A percentile compares a stretch with the other conserved stretches of the same genome.
phyloP scores from a whole-genome alignment of 2,329 filamentous ascomycete genomes.

The Sclerotinia subarctica region DNA sequence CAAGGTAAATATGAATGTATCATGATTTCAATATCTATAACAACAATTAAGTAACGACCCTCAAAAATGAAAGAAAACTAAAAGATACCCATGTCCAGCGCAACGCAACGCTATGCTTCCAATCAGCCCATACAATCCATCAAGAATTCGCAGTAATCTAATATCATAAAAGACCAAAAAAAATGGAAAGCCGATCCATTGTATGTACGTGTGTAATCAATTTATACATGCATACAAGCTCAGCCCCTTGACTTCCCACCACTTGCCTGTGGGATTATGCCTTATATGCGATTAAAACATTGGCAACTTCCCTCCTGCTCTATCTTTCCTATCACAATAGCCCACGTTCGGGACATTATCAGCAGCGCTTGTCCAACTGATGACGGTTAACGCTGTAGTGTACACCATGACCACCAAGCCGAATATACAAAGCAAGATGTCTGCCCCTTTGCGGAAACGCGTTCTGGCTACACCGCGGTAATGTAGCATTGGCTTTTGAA shows the following conservation, averaged over 20 bases:
- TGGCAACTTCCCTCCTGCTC: slow-evolving; percentile 8
- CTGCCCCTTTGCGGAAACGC: slow-evolving; percentile 63
- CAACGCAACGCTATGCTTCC: slow-evolving; percentile 16
- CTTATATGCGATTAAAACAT: not conserved
- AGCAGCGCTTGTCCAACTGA: slow-evolving; percentile 72
- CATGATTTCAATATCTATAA: not conserved
- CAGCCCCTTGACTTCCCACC: not conserved
- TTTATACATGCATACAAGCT: slow-evolving; percentile 12
- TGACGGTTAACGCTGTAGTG: slow-evolving; percentile 80
- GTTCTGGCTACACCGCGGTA: slow-evolving; percentile 74
- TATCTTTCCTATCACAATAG: slow-evolving; percentile 54
- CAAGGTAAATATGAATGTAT: not conserved
- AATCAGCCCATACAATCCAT: not conserved
- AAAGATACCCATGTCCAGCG: slow-evolving; percentile 11
- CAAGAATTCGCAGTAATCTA: slow-evolving; percentile 6
- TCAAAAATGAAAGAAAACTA: not conserved
- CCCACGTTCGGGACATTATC: slow-evolving; percentile 51
- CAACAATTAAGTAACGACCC: not conserved
- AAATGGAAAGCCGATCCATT: not conserved
- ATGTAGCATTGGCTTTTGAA: slow-evolving; percentile 76
- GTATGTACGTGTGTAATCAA: slow-evolving; percentile 1
- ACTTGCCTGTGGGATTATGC: not conserved
- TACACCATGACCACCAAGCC: slow-evolving; percentile 87
- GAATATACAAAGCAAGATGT: slow-evolving; percentile 75
- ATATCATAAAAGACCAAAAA: slow-evolving; percentile 1